Evolutionary conservation across 2,329 filamentous ascomycete species (phyloP), one percentile per base, ranked within the genome.

Genomic region (Sporothrix curviconia): DNA sequence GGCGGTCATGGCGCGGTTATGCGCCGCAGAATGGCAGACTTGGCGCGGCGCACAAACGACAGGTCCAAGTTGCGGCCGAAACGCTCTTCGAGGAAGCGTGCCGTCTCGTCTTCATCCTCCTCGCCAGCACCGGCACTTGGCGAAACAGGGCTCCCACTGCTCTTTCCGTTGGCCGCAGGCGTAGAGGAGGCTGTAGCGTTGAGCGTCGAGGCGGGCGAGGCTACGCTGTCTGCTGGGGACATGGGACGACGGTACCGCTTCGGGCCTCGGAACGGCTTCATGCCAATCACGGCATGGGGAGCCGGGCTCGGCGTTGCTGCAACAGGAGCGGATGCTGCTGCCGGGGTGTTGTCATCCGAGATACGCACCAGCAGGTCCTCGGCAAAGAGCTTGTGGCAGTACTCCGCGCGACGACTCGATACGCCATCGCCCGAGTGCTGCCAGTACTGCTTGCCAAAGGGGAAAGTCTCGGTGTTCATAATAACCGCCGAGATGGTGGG

Each of bases 391-490:
- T 80, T 77, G 60, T 91, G 84, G 68, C 89, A 96, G 70, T 95
- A 96, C 68, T 96, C 92, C 34, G 90, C 92, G 40, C 91, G 83
- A 51, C 94, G 85, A 69, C 92, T 96, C 0, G 92, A 96, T 14
- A 96, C 79, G 15, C 94, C 94, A 61, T 96, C 92, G 19, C 94
- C 94, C 0, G 89, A 88, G 70, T 99, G 94, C 70, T 97, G 94
- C 94, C 94, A 99, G 67, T 95, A 96, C 66, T 91, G 83, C 71
- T 96, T 97, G n/a, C 90, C 89, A 59, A 88, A 71, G 4, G 82
- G 73, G 65, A 86, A 92, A 17, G 83, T 73, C 12, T 84, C 81
- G 46, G 80, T 76, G 0, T 85, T 82, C 64, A 87, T 90, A 42
- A 97, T 68, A 3, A 96, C 84, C 24, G 84, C 85, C 1, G 81